Evolutionary conservation across 2,329 filamentous ascomycete genomes (phyloP).

Genomic region (Lasiodiplodia hormozganensis): DNA sequence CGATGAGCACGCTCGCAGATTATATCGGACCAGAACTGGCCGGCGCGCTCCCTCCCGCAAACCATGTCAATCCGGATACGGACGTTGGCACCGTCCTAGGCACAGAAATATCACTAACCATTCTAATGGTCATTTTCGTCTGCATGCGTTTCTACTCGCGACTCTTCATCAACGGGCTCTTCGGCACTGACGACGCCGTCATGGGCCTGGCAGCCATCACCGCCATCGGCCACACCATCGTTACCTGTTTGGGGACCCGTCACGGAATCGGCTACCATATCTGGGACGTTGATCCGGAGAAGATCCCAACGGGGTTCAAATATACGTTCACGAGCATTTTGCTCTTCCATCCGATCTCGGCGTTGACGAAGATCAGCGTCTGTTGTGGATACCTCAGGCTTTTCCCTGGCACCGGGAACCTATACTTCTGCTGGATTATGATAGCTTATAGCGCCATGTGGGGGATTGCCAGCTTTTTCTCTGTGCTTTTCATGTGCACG

Average conservation of each 20-base stretch:
- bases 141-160: conserved; percentile 36
- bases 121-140: conserved; percentile 31
- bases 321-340: conserved; percentile 30
- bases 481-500: conserved; percentile 32
- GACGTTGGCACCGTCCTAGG: conserved; percentile 30
- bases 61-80: neutral
- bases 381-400: conserved; percentile 40
- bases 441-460: conserved; percentile 37
- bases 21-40: conserved; percentile 3
- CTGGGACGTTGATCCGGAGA: conserved; percentile 30
- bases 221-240: conserved; percentile 34
- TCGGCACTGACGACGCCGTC: conserved; percentile 39
- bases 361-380: conserved; percentile 38
- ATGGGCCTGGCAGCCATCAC: conserved; percentile 37
- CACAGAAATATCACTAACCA: conserved; percentile 34
- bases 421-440: conserved; percentile 40
- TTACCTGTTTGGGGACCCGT: conserved; percentile 36
- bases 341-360: conserved; percentile 11
- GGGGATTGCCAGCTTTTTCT: conserved; percentile 36
- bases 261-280: conserved; percentile 40
- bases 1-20: neutral
- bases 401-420: conserved; percentile 37
- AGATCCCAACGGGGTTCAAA: neutral
- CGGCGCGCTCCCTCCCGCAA: neutral
- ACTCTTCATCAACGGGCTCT: conserved; percentile 36